phyloP scores from a whole-genome alignment of 208 protist species.

The Borovskyia barvae region DNA sequence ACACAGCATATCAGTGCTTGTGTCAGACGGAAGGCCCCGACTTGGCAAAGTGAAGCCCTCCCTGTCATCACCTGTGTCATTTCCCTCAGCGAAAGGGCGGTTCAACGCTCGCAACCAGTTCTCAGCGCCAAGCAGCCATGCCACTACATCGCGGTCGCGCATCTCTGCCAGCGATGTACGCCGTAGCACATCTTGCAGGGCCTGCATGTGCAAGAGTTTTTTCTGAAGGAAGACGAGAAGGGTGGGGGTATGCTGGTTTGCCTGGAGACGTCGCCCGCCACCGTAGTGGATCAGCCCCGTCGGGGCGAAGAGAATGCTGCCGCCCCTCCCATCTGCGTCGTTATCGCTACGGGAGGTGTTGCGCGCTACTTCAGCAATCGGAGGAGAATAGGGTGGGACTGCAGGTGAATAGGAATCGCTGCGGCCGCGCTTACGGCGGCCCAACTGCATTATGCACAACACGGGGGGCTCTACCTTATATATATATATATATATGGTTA shows the following conservation, averaged over 20 bases:
- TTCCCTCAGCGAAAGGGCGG: not conserved
- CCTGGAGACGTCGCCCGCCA: not conserved
- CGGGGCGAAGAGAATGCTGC: not conserved
- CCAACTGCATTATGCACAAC: constrained; percentile 1
- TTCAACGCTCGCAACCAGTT: constrained; percentile 37
- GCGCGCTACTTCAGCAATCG: no score
- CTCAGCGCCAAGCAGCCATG: constrained; percentile 54
- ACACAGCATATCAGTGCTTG: constrained; percentile 1
- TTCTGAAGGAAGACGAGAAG: constrained; percentile 11
- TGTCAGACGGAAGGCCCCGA: not conserved
- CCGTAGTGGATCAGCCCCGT: not conserved
- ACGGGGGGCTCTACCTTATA: no score
- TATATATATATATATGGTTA: not conserved
- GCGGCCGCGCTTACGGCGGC: constrained; percentile 11
- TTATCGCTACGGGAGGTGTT: no score
- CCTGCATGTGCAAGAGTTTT: constrained; percentile 29
- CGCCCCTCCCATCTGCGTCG: not conserved
- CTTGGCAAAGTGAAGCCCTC: not conserved
- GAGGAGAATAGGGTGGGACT: not conserved
- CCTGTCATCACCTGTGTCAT: not conserved
- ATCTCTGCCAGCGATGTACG: constrained; percentile 71
- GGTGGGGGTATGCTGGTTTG: not conserved
- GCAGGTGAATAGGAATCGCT: constrained; percentile 18
- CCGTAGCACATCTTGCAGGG: constrained; percentile 62
- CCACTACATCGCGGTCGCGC: constrained; percentile 68